A percentile compares a stretch with the other conserved stretches of the same genome.
Conservation (phyloP, 768 basidiomycete genomes). For the Macrolepiota albuminosa region DNA sequence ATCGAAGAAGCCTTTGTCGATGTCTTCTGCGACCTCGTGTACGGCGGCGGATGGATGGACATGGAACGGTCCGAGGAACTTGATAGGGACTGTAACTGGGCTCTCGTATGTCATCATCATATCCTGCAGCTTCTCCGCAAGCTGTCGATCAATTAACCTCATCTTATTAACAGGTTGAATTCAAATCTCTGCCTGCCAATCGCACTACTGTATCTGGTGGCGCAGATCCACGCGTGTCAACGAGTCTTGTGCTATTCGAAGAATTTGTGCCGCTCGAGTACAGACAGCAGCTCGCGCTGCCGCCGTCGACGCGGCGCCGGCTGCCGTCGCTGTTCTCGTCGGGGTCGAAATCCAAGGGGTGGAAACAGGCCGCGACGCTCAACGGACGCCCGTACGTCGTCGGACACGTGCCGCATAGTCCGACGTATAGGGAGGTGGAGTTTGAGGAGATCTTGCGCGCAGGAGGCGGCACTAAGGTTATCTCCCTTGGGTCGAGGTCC, state of each 20-base stretch:
- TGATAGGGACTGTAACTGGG: constrained; percentile 91
- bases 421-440: constrained; percentile 61
- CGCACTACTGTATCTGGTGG: constrained; percentile 30
- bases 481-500: constrained; percentile 28
- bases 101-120: constrained; percentile 53
- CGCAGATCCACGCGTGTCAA: constrained; percentile 66
- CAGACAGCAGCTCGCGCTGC: constrained; percentile 64
- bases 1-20: constrained; percentile 90
- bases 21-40: constrained; percentile 78
- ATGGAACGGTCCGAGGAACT: constrained; percentile 65
- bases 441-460: constrained; percentile 72
- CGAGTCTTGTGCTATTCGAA: constrained; percentile 80
- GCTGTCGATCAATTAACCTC: neutral
- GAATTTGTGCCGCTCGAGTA: constrained; percentile 92
- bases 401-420: constrained; percentile 51
- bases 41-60: constrained; percentile 84
- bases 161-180: constrained; percentile 61
- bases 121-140: no score
- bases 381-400: constrained; percentile 75
- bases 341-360: constrained; percentile 44
- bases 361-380: constrained; percentile 80
- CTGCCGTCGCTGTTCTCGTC: constrained; percentile 63
- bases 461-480: constrained; percentile 40
- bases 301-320: constrained; percentile 48
- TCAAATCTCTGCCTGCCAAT: constrained; percentile 63